Evolutionary conservation across 306 rosid genomes (phyloP), one percentile per base, ranked within the genome.

Genomic region (Cucurbita pepo): DNA sequence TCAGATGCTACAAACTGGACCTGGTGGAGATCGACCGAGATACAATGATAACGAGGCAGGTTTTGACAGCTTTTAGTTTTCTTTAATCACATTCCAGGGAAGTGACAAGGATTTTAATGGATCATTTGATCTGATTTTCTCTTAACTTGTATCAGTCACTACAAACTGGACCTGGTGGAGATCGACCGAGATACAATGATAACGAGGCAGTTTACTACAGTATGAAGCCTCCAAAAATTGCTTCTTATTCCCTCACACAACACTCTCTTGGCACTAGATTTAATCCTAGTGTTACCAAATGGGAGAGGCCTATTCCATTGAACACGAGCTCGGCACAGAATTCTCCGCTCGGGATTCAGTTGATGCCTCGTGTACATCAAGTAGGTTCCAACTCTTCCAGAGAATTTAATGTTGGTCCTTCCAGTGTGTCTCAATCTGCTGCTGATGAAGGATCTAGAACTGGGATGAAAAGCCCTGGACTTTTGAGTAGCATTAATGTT

Each of bases 391-490:
- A 83, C 82, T 83, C 83, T 76, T 74, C 84, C 45, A 81, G 96
- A 77, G 96, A 93, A 78, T 61, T 80, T 78, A 87, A 83, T 84
- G 81, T 83, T 9, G 80, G 85, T 63, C 95, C 99, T 80, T 82
- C 86, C 13, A 86, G 74, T 84, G 85, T 94, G 40, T 91, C 96
- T 79, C 96, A 88, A 43, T 72, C 87, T 34, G 97, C 96, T 69
- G 92, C 99, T 25, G 97, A 91, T 56, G 99, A 94, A 80, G 99
- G 96, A 56, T 94, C 99, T 52, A 84, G 97, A 88, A 91, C 96
- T 64, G 97, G 99, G 77, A 90, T 87, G 47, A 90, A 90, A 79
- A 88, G 87, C 72, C 87, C 85, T 1, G 95, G 96, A 66, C 70
- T 89, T 76, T 81, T 89, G 80, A 82, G 87, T 71, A 84, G 88